These are phyloP conservation scores for Schoenoplectus tabernaemontani DNA, from an alignment of 202 grass and related monocot species.

Conservation along the genomic window DNA sequence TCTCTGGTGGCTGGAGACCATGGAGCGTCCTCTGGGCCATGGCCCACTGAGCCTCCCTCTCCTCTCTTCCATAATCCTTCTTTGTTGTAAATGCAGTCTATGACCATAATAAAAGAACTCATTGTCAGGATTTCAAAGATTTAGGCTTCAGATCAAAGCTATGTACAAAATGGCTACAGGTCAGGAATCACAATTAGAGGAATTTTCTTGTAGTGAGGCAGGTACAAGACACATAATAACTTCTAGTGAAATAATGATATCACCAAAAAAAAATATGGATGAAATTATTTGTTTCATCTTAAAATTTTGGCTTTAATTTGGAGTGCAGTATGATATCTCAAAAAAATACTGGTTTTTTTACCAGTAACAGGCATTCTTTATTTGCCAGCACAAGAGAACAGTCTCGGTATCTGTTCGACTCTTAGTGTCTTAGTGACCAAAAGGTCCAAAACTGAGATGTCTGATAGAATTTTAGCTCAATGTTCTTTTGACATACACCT, in stretches of 20 bases:
- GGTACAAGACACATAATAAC: background rate
- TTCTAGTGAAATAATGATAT: background rate
- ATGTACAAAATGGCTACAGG: background rate
- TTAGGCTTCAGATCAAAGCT: background rate
- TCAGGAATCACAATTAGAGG: background rate
- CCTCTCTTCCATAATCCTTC: conserved; percentile 84
- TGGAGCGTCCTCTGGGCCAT: conserved; percentile 80
- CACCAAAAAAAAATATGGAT: background rate
- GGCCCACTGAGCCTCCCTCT: conserved; percentile 88
- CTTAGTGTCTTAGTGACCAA: too few species aligned
- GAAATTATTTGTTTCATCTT: background rate
- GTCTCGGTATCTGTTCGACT: background rate
- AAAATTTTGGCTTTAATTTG: background rate
- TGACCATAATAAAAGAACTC: background rate
- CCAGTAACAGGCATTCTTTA: background rate
- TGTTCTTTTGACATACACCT: background rate
- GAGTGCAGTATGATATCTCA: background rate
- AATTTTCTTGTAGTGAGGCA: background rate
- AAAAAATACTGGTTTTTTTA: background rate
- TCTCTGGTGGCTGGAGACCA: conserved; percentile 52
- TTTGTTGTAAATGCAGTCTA: conserved; percentile 80
- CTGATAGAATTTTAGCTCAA: background rate
- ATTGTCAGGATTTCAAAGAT: background rate
- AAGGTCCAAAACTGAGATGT: background rate
- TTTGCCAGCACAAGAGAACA: background rate